Base-by-base conservation (phyloP, 345 rosid species). In the Microcos paniculata region DNA sequence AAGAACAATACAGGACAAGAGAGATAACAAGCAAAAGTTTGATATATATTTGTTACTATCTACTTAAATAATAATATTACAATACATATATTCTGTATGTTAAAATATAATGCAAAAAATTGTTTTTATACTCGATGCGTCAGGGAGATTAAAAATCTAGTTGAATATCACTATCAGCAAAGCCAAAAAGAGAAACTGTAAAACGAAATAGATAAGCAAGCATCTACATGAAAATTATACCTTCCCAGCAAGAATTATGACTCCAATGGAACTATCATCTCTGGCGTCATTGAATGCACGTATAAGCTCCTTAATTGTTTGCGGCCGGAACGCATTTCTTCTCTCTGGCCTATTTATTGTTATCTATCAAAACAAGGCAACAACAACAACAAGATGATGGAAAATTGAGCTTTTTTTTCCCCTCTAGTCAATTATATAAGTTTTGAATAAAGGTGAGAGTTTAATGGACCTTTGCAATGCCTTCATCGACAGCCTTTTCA, bases 201-300 rank as follows among this genome's bases (percentile, higher is more conserved):
- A 70, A 6, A 51, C 8, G 38, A 35, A 21, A 23, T 8, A 19
- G 62, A 71, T 33, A n/a, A 0, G 46, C n/a, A 43, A 14, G 51
- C 28, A 16, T n/a, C n/a, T 18, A 59, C 31, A 12, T 28, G 46
- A 46, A 49, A 52, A 42, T 8, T 35, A 53, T 81, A 93, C 99
- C 93, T 90, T 88, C 23, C 99, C 98, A 1, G 99, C 88, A 64
- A 95, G 87, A 81, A 96, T 87, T 78, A 96, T 83, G 71, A 91
- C 98, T 74, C 98, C 99, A 8, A 90, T 43, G 1, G 94, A 87
- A 77, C 83, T 75, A 45, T 91, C 99, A 35, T 91, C 90, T 74
- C 99, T 96, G 4, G 98, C 96, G 78, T 96, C 94, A 24, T 82
- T 74, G 81, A 96, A 91, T 18, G 98, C 92, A 0, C 89, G 85